Base-by-base conservation (phyloP, 331 rosid species). In the Rosa hybrid region DNA sequence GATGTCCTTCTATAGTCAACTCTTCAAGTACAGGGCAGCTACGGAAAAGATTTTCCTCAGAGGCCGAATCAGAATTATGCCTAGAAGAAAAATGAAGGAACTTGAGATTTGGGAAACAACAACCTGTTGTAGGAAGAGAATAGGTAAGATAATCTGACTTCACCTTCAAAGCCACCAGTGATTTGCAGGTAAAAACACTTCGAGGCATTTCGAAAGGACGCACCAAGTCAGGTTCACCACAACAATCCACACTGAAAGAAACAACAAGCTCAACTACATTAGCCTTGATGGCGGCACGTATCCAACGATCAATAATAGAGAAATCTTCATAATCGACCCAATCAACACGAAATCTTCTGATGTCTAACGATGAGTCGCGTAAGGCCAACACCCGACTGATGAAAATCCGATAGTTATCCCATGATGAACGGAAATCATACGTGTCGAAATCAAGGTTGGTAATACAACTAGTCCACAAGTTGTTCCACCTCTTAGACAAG, bases 401-500 rank as follows among this genome's bases (percentile, higher is more conserved):
- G n/a, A 64, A 27, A 21, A 9, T 59, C 38, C 16, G 34, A 23
- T 21, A n/a, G 30, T 57, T n/a, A 7, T 21, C 3, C 65, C 65
- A 21, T 21, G 30, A 21, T 3, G 65, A n/a, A 56, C 1, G 63
- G 25, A 56, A 56, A 8, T 56, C 6, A 11, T 11, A 0, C 65
- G 4, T 21, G 65, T 59, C 1, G n/a, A 64, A 64, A 7, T 64
- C 70, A 34, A 64, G 44, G 41, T 30, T 30, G 44, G 44, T 2
- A 30, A 64, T 2, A 30, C 20, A 30, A 27, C 20, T 4, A 59
- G 34, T 30, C 70, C 44, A 64, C n/a, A 64, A 14, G 20, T 64
- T 64, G 70, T 64, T 64, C 70, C 70, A 64, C 12, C 20, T 27
- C 42, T 63, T 63, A 2, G 70, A 30, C 70, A 64, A 64, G 34